These are phyloP conservation scores for Puccinellia tenuiflora DNA, from an alignment of 176 grass and related monocot genomes.

Conservation along the genomic window DNA sequence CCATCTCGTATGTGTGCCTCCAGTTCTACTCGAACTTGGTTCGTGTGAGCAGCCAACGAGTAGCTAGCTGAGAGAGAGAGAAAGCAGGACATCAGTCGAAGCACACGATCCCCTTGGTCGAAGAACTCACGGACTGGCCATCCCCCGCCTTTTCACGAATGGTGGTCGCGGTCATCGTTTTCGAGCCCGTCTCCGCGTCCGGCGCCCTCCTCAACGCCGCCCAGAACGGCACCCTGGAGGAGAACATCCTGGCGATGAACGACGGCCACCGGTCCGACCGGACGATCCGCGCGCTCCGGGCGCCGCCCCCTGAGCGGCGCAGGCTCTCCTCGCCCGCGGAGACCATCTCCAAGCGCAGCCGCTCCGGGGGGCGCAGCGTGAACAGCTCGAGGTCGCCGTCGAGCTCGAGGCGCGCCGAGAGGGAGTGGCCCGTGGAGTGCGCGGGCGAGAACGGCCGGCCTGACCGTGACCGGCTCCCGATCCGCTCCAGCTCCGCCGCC, in stretches of 20 bases:
- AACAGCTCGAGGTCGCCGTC: too few species aligned
- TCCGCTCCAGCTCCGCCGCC: constrained; percentile 61
- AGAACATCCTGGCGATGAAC: constrained; percentile 65
- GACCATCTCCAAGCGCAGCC: too few species aligned
- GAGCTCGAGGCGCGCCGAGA: too few species aligned
- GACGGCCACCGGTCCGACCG: constrained; percentile 74
- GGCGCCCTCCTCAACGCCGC: constrained; percentile 28
- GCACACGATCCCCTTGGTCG: constrained; percentile 24
- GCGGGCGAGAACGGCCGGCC: constrained; percentile 39
- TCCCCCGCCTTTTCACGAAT: constrained; percentile 19
- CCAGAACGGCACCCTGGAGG: constrained; percentile 55
- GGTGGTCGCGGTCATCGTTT: constrained; percentile 7
- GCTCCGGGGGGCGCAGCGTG: too few species aligned
- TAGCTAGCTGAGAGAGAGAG: too few species aligned
- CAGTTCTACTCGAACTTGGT: too few species aligned
- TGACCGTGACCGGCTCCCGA: constrained; percentile 60
- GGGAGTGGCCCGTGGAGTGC: too few species aligned
- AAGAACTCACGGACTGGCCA: neutral
- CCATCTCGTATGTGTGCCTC: too few species aligned
- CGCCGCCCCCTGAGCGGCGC: too few species aligned
- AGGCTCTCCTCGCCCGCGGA: too few species aligned
- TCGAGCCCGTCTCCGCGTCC: neutral
- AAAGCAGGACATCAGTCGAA: too few species aligned
- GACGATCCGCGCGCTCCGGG: constrained; percentile 42
- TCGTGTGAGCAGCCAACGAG: too few species aligned